Percentiles rank a stretch among this genome's conserved stretches.
These are phyloP conservation scores for Chaetomiaceae sp. DNA, from an alignment of 2,329 filamentous ascomycete species.

Conservation along the genomic window DNA sequence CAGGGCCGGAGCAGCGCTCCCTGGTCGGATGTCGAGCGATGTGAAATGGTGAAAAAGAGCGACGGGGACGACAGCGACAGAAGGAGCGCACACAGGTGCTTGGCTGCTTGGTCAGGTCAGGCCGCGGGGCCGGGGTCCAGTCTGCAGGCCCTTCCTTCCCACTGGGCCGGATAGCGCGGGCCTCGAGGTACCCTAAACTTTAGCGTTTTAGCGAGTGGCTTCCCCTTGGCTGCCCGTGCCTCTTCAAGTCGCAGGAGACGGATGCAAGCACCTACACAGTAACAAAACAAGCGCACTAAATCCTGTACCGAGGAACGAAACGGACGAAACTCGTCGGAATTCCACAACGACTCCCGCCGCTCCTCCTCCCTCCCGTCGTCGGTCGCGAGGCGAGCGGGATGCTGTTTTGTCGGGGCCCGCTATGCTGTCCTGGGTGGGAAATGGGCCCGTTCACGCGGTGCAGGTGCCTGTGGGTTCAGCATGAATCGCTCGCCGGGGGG, in stretches of 20 bases:
- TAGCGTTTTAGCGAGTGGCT: too few species aligned
- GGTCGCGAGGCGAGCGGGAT: slow-evolving; percentile 9
- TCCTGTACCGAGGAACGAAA: too few species aligned
- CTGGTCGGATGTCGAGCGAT: background rate
- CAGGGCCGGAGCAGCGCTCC: background rate
- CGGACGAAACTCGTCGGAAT: too few species aligned
- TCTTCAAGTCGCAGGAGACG: background rate
- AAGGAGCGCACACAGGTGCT: background rate
- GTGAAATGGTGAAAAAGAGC: slow-evolving; percentile 5
- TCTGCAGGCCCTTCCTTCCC: background rate
- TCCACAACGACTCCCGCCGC: too few species aligned
- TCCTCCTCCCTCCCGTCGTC: too few species aligned
- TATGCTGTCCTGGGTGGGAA: slow-evolving; percentile 15
- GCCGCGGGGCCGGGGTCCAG: too few species aligned
- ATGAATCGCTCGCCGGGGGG: slow-evolving; percentile 31
- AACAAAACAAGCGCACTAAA: slow-evolving; percentile 10
- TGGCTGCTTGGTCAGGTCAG: background rate
- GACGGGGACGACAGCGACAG: too few species aligned
- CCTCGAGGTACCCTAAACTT: background rate
- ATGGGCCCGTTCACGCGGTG: slow-evolving; percentile 15
- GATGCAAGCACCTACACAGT: slow-evolving; percentile 4
- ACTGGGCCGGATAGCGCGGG: background rate
- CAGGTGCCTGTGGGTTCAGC: too few species aligned
- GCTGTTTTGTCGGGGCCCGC: too few species aligned
- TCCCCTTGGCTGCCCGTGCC: too few species aligned